A percentile compares a stretch with the other conserved stretches of the same genome.
Conservation (phyloP, 208 protist species). For the Entamoeba invadens region DNA sequence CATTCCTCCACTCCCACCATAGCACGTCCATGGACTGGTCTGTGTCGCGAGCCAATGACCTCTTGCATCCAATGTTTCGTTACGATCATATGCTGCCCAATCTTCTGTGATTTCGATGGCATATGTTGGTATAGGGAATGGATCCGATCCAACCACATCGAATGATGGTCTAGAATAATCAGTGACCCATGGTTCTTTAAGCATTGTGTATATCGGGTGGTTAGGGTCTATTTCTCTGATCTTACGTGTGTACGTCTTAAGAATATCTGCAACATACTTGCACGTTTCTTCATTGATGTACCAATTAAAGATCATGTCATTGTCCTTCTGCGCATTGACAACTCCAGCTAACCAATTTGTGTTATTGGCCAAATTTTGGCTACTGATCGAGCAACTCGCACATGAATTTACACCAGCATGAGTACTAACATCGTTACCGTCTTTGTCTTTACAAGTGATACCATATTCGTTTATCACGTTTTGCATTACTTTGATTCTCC, state of each 20-base stretch:
- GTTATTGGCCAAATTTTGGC: background rate
- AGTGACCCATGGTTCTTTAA: background rate
- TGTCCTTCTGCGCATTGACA: background rate
- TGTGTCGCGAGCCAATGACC: background rate
- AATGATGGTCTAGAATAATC: background rate
- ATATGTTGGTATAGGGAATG: background rate
- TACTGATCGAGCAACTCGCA: background rate
- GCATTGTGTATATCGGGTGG: background rate
- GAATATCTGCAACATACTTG: background rate
- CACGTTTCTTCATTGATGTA: background rate
- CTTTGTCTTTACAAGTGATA: background rate
- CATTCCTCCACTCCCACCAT: background rate
- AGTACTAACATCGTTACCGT: background rate
- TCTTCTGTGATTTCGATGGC: background rate
- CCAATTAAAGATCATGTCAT: background rate
- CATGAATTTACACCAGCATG: background rate
- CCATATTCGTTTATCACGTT: background rate
- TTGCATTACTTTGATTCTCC: background rate
- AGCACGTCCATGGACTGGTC: background rate
- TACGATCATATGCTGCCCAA: background rate
- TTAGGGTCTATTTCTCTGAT: background rate
- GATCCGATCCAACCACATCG: background rate
- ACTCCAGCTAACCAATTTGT: background rate
- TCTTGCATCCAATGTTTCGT: background rate
- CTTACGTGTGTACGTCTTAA: background rate